These are phyloP conservation scores for Termitomyces sp. DNA, from an alignment of 1,284 basidiomycete species.

Conservation along the genomic window DNA sequence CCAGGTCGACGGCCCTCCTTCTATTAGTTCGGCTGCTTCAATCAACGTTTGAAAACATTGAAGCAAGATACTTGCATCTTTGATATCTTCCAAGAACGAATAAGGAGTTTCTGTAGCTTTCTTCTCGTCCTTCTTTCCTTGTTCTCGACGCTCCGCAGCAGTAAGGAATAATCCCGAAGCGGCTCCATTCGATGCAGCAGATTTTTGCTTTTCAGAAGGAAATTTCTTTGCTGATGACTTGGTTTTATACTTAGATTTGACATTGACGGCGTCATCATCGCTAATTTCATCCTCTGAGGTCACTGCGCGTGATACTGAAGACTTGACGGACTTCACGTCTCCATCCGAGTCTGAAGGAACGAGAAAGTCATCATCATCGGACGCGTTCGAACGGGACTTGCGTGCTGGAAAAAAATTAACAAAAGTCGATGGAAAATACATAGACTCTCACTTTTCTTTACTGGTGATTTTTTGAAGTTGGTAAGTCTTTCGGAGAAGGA, in stretches of 20 bases:
- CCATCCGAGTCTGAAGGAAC: constrained; percentile 56
- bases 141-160: constrained; percentile 76
- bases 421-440: neutral
- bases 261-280: constrained; percentile 29
- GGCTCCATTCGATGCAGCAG: constrained; percentile 8
- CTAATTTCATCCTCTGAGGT: constrained; percentile 33
- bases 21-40: constrained; percentile 32
- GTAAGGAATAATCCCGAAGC: constrained; percentile 62
- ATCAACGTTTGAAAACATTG: neutral
- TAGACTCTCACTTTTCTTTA: constrained; percentile 41
- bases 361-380: constrained; percentile 63
- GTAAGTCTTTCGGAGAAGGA: constrained; percentile 57
- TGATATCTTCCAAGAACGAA: constrained; percentile 72
- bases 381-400: constrained; percentile 31
- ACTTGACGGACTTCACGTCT: constrained; percentile 38
- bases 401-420: constrained; percentile 27
- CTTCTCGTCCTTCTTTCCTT: constrained; percentile 78
- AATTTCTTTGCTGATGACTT: constrained; percentile 19
- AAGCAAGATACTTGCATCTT: constrained; percentile 52
- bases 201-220: constrained; percentile 11
- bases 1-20: constrained; percentile 80
- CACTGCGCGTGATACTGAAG: constrained; percentile 36
- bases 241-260: constrained; percentile 29
- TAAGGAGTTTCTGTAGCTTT: constrained; percentile 79
- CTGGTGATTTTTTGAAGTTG: constrained; percentile 60